phyloP scores from a whole-genome alignment of 2,329 filamentous ascomycete genomes.

The Xylaria multiplex region DNA sequence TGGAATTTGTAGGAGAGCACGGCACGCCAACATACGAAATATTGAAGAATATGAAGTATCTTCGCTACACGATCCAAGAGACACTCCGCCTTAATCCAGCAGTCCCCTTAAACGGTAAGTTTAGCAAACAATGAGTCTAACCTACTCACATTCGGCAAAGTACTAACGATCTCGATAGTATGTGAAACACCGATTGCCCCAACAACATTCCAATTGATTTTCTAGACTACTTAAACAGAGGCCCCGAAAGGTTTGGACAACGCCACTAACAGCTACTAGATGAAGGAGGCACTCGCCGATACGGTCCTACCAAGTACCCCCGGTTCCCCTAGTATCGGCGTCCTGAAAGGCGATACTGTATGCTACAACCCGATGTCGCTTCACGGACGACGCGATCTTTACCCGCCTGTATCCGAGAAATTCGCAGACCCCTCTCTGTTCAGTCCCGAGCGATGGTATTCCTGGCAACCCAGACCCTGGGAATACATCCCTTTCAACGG shows the following conservation, averaged over 20 bases:
- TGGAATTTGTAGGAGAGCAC: conserved; percentile 61
- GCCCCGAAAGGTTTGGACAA: background rate
- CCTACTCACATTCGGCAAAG: background rate
- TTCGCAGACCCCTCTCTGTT: conserved; percentile 39
- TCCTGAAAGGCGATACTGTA: conserved; percentile 35
- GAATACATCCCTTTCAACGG: conserved; percentile 67
- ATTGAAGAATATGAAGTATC: conserved; percentile 76
- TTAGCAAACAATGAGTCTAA: background rate
- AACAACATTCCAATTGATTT: background rate
- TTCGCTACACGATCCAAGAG: conserved; percentile 51
- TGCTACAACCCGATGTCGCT: conserved; percentile 32
- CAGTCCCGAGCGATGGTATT: conserved; percentile 40
- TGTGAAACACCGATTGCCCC: background rate
- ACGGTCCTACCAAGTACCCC: conserved; percentile 50
- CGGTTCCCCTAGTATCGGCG: conserved; percentile 32
- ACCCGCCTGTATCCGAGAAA: conserved; percentile 33
- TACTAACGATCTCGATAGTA: conserved; percentile 26
- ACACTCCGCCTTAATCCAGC: conserved; percentile 57
- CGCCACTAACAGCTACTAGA: conserved; percentile 28
- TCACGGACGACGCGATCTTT: conserved; percentile 37
- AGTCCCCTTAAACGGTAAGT: conserved; percentile 55
- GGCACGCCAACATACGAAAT: conserved; percentile 65
- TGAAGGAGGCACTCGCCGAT: conserved; percentile 51
- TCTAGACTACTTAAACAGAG: background rate
- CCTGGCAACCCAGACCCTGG: conserved; percentile 56